Evolutionary conservation across 768 basidiomycete genomes (phyloP).

Genomic region (Phlebiopsis flavidoalba): DNA sequence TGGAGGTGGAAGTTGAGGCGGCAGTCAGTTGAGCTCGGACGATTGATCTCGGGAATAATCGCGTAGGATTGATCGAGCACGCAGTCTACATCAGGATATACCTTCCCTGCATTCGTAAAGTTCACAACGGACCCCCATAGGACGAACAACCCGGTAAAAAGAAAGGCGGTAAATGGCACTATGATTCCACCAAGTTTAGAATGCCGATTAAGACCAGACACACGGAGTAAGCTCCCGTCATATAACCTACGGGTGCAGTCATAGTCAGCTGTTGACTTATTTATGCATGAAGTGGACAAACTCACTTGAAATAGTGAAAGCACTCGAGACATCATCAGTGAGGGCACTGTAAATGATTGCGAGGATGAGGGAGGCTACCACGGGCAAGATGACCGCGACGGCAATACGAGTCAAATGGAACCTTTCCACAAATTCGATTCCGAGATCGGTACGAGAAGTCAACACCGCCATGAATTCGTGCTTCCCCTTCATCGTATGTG

Average conservation of each 20-base stretch:
- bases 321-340: constrained; percentile 11
- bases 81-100: too few species aligned
- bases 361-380: constrained; percentile 10
- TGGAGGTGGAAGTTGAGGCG: constrained; percentile 10
- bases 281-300: neutral
- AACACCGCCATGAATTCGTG: constrained; percentile 19
- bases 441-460: constrained; percentile 12
- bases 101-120: too few species aligned
- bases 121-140: too few species aligned
- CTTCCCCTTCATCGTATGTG: constrained; percentile 11
- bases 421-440: constrained; percentile 16
- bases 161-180: neutral
- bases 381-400: constrained; percentile 14
- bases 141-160: neutral
- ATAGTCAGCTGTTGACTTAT: neutral
- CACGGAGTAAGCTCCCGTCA: constrained; percentile 19
- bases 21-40: neutral
- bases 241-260: constrained; percentile 8
- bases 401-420: constrained; percentile 15
- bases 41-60: too few species aligned
- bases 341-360: constrained; percentile 10
- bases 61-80: neutral
- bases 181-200: constrained; percentile 16
- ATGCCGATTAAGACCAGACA: constrained; percentile 16
- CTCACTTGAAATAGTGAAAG: constrained; percentile 17